phyloP scores from a whole-genome alignment of 2,329 filamentous ascomycete species.

The Hypomyces rosellus region DNA sequence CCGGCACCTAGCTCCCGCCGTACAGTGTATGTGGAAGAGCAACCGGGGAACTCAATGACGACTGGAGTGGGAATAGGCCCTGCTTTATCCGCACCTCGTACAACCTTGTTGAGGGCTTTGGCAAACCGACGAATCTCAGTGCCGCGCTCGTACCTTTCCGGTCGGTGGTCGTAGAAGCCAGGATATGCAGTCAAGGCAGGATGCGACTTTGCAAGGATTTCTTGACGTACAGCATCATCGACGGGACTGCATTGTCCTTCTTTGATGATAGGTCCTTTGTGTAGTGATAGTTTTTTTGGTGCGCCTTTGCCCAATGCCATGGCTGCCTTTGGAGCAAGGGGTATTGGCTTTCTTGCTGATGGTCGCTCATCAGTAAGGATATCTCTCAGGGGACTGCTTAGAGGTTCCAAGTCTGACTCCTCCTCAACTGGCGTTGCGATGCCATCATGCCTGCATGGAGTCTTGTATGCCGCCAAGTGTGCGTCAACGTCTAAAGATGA shows the following conservation, averaged over 20 bases:
- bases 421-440: conserved; percentile 21
- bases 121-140: conserved; percentile 76
- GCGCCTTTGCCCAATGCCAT: conserved; percentile 26
- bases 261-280: conserved; percentile 68
- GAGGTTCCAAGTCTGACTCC: conserved; percentile 33
- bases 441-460: conserved; percentile 58
- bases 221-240: conserved; percentile 64
- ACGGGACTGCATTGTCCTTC: conserved; percentile 86
- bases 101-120: conserved; percentile 56
- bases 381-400: conserved; percentile 69
- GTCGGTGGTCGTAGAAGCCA: conserved; percentile 71
- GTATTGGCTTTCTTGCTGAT: conserved; percentile 43
- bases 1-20: conserved; percentile 85
- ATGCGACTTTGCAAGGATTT: conserved; percentile 67
- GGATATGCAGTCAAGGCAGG: conserved; percentile 68
- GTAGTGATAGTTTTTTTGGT: conserved; percentile 35
- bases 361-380: conserved; percentile 48
- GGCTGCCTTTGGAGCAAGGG: conserved; percentile 38
- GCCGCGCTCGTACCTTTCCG: conserved; percentile 58
- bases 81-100: conserved; percentile 54
- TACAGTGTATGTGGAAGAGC: conserved; percentile 64
- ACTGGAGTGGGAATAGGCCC: conserved; percentile 54
- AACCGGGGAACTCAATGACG: conserved; percentile 60
- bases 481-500: conserved; percentile 68
- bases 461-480: conserved; percentile 61